Evolutionary conservation across 495 filamentous ascomycete genomes (phyloP), one percentile per base, ranked within the genome.

Genomic region (Penicillium atrosanguineum): DNA sequence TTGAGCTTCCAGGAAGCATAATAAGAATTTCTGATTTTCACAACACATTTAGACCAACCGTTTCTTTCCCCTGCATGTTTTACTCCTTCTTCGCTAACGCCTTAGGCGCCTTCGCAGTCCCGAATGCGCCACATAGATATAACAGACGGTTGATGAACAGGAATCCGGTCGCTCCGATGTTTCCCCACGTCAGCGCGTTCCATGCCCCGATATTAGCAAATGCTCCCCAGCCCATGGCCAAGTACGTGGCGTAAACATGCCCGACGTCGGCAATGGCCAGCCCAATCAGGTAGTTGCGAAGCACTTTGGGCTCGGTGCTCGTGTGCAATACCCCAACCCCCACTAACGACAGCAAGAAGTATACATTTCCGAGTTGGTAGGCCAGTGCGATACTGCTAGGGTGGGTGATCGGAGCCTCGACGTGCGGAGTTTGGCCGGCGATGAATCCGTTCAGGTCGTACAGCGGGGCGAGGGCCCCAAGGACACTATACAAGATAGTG

Each of bases 131-230:
- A 12, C 74, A 20, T 2, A 88, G 67, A 61, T 87, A 88, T 12
- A 71, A 65, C 1, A 80, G 60, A 28, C 86, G 72, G 34, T 78
- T 80, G 12, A 82, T 50, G 38, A 84, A 83, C 41, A 89, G 61
- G 16, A 78, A 73, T 0, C 50, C 59, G 5, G 87, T 90, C 20
- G 76, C 69, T 0, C 80, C 86, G 42, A 92, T 75, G 59, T 91
- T 90, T 11, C 88, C 88, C 84, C 86, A 89, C 2, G 83, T 80
- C 70, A 88, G 74, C 23, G 76, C 64, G 56, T 88, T 90, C 88
- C 87, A 92, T 4, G 64, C 69, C 29, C 57, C 68, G 4, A 87
- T 68, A 55, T 85, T 76, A 15, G 80, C 18, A 46, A 82, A 78
- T 15, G 63, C 64, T 2, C 78, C 73, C 55, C 69, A 75, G 5